Conservation (phyloP, 441 rosid genomes). For the Biscutella auriculata region DNA sequence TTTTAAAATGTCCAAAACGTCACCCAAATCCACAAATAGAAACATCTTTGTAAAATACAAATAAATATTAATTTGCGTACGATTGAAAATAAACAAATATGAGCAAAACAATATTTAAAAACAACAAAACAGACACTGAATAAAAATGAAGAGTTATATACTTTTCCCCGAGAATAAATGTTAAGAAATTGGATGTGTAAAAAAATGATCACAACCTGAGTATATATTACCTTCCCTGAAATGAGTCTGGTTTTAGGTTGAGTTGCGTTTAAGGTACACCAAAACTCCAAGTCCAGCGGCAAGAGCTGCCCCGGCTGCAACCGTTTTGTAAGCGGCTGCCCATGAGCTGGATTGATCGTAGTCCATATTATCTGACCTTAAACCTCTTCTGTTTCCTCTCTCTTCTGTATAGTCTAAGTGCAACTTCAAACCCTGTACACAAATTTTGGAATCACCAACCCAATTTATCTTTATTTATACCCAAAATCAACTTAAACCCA, state of each 20-base stretch:
- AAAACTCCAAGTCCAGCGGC: conserved; percentile 76
- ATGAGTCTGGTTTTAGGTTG: conserved; percentile 29
- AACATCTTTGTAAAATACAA: no score
- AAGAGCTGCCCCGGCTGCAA: conserved; percentile 86
- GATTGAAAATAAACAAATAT: no score
- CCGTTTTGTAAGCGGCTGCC: conserved; percentile 74
- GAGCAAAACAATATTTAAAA: no score
- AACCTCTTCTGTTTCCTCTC: conserved; percentile 20
- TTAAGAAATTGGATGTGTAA: no score
- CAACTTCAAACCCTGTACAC: conserved; percentile 77
- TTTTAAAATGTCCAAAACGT: no score
- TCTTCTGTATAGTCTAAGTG: conserved; percentile 58
- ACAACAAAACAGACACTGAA: no score
- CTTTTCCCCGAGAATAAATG: no score
- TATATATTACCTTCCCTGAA: no score
- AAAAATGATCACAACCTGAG: no score
- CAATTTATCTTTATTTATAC: neutral
- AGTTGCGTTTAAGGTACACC: conserved; percentile 57
- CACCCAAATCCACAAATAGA: no score
- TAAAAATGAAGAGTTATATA: no score
- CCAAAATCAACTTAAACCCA: neutral
- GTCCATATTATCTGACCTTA: conserved; percentile 36
- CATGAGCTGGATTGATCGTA: conserved; percentile 61
- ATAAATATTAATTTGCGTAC: no score
- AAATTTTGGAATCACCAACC: neutral